Evolutionary conservation across 257 asterid genomes (phyloP), one percentile per base, ranked within the genome.

Genomic region (Primulina huaijiensis): DNA sequence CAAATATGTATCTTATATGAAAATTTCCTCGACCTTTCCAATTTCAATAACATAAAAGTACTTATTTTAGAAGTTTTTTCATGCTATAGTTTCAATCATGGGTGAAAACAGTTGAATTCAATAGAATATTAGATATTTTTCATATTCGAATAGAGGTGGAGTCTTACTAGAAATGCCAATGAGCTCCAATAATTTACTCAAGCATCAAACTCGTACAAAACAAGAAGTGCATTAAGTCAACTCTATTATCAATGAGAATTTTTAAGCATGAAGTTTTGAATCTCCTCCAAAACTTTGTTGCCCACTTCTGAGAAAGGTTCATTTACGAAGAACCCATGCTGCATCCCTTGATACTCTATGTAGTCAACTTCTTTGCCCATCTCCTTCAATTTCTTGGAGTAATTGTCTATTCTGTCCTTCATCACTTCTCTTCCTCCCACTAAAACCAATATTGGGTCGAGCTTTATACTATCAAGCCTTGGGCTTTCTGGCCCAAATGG

Each of bases 401-500:
- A 46, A 46, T 46, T 46, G 19, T 46, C 55, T 12, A 14, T 46
- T 46, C 55, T 46, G 55, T 46, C 55, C 55, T 46, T 46, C n/a
- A 46, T 46, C n/a, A 14, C 55, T 46, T 46, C n/a, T 12, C 55
- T 14, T 46, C 55, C 55, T 46, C 55, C 55, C n/a, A 46, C 55
- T 46, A 46, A 46, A 46, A 46, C 55, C 55, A 46, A 14, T 46
- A 46, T 46, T 46, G 55, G 55, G 19, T 46, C 55, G 3, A 46
- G 55, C n/a, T 46, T 46, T 75, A 79, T 43, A 0, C 72, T 0
- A 8, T 85, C 84, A 8, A 86, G 82, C 10, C 21, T 81, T 64
- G 86, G 83, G 78, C 90, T 86, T 37, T 5, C 63, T 0, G 93
- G 92, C 64, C 97, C 95, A 77, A 88, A 88, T 1, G 93, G 93